A percentile compares a stretch with the other conserved stretches of the same genome.
Conservation (phyloP, 2,329 filamentous ascomycete genomes). For the Aspergillus pseudonomiae region DNA sequence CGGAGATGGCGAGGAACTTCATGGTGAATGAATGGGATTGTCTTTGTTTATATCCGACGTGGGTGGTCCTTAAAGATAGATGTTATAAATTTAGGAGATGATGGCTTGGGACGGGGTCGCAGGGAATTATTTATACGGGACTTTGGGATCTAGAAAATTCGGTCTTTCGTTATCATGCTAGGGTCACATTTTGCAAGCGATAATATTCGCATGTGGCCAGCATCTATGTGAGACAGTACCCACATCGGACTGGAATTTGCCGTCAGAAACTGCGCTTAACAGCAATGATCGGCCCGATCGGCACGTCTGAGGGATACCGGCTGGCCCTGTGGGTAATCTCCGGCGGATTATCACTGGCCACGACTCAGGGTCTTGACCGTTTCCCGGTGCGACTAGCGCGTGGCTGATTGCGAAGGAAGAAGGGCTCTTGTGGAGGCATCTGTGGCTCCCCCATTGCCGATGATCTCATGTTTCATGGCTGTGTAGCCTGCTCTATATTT, state of each 20-base stretch:
- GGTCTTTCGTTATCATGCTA: neutral
- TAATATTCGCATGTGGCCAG: neutral
- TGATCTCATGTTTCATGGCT: neutral
- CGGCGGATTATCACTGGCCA: neutral
- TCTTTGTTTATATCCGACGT: neutral
- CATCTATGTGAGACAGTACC: neutral
- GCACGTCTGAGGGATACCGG: neutral
- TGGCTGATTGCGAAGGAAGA: neutral
- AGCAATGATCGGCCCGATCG: conserved; percentile 3
- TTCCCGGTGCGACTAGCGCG: neutral
- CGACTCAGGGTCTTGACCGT: neutral
- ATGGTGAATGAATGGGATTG: conserved; percentile 16
- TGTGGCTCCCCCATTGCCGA: neutral
- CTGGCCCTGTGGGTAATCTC: neutral
- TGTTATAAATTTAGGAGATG: neutral
- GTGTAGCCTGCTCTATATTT: conserved; percentile 1
- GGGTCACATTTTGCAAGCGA: neutral
- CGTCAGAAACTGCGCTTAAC: neutral
- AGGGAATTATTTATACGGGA: neutral
- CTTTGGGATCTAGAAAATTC: neutral
- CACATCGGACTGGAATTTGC: neutral
- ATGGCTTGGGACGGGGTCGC: neutral
- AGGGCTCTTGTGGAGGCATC: neutral
- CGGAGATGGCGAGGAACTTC: conserved; percentile 30
- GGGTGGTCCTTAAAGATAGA: too few relatives aligned